Evolutionary conservation across 176 grass and related monocot species (phyloP).

Genomic region (Leersia perrieri): DNA sequence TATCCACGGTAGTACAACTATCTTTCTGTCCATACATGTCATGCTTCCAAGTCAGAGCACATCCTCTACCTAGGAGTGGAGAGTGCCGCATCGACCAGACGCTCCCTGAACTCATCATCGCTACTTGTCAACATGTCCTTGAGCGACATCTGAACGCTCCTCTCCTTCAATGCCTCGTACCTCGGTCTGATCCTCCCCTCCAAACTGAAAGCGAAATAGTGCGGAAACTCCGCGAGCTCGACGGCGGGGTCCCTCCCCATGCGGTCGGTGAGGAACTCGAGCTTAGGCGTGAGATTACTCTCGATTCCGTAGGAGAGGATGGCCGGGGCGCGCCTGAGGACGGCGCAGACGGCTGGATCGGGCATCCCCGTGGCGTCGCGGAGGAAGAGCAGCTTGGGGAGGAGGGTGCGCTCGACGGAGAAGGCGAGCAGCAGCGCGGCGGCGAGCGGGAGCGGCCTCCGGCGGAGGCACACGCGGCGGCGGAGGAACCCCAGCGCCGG

Average conservation of each 20-base stretch:
- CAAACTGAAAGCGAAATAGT: conserved; percentile 84
- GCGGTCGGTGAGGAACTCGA: conserved; percentile 42
- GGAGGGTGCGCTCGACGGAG: conserved; percentile 64
- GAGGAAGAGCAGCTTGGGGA: conserved; percentile 66
- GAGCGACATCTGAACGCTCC: conserved; percentile 39
- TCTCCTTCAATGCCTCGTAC: conserved; percentile 36
- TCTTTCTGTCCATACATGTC: background rate
- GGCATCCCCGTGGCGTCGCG: conserved; percentile 28
- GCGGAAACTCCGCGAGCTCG: conserved; percentile 66
- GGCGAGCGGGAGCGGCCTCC: conserved; percentile 35
- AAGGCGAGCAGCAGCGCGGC: conserved; percentile 62
- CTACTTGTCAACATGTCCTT: conserved; percentile 61
- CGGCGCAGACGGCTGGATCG: conserved; percentile 37
- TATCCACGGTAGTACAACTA: background rate
- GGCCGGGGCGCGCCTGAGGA: conserved; percentile 54
- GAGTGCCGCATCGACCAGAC: conserved; percentile 24
- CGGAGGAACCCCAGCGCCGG: conserved; percentile 61
- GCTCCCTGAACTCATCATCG: conserved; percentile 59
- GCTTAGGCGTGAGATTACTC: conserved; percentile 67
- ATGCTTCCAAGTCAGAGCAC: conserved; percentile 8
- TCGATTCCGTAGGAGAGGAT: conserved; percentile 73
- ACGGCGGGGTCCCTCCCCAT: conserved; percentile 39
- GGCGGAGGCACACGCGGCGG: conserved; percentile 35
- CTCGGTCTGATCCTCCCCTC: conserved; percentile 67
- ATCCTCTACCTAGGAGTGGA: background rate